Base-by-base conservation (phyloP, 2,329 filamentous ascomycete genomes). In the Aspergillus caelatus region DNA sequence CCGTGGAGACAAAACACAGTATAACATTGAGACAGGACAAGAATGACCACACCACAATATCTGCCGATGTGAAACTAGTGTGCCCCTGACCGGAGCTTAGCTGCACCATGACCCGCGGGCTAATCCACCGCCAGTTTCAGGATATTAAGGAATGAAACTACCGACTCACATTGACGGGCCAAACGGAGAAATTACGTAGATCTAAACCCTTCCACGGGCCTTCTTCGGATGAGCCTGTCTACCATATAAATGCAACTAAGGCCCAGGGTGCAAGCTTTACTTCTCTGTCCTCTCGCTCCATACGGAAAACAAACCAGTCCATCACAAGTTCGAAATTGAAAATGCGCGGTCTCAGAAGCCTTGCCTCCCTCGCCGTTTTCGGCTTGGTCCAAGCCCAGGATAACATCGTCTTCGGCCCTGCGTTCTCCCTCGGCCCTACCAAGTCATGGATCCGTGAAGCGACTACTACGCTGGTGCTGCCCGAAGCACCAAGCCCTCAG, bases 401-500 rank as follows among this genome's bases (percentile, higher is more conserved):
- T 28, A 75, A 63, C 34, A 59, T 71, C 50, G 68, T 70, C 11
- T 76, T 77, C 36, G 74, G 74, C 0, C 74, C 73, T 8, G 67
- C 67, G 32, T 77, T 76, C 65, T 74, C 71, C 30, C 68, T 75
- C 46, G 74, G 74, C 3, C 73, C 73, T 48, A 74, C 72, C 3
- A 59, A 66, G 36, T 75, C 71, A 30, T 75, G 71, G 70, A 76
- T 77, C 52, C 69, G 72, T 16, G 72, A 74, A 56, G 71, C 74
- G 5, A 74, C 64, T 16, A 74, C 74, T 7, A 77, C 74, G 0
- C 58, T 76, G 11, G 70, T 75, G 0, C 67, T 75, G 10, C 74
- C 74, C 1, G 62, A 71, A 9, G 67, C 67, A 1, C 74, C 73
- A 5, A 73, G 61, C 46, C 69, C 69, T 3, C 64, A 71, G 55